Evolutionary conservation across 2,329 filamentous ascomycete genomes (phyloP).

Genomic region (Bisporella sp.): DNA sequence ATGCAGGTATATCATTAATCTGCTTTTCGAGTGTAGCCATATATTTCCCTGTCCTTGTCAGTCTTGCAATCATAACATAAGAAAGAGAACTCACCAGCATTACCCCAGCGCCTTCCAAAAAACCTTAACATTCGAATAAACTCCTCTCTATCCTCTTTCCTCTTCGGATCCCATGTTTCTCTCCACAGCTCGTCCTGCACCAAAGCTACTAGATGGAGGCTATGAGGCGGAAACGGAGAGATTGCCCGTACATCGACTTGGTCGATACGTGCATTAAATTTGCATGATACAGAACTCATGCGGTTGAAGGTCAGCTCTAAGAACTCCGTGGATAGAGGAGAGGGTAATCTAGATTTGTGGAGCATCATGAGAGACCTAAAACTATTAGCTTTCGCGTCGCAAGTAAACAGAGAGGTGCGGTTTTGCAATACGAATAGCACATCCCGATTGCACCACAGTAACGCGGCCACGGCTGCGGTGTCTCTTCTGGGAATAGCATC

Average conservation of each 20-base stretch:
- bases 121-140: slow-evolving; percentile 8
- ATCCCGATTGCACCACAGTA: slow-evolving; percentile 17
- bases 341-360: slow-evolving; percentile 4
- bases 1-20: too few relatives aligned
- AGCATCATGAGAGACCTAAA: slow-evolving; percentile 12
- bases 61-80: not conserved
- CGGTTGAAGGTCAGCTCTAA: slow-evolving; percentile 6
- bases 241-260: slow-evolving; percentile 10
- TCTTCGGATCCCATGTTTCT: slow-evolving; percentile 8
- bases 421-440: slow-evolving; percentile 10
- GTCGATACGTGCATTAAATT: slow-evolving; percentile 7
- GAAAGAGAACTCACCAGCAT: slow-evolving; percentile 6
- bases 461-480: slow-evolving; percentile 13
- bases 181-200: slow-evolving; percentile 7
- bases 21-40: too few relatives aligned
- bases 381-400: not conserved
- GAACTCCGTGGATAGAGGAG: slow-evolving; percentile 5
- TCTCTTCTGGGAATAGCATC: slow-evolving; percentile 14
- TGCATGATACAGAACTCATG: slow-evolving; percentile 2
- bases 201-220: slow-evolving; percentile 3
- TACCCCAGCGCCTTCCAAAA: slow-evolving; percentile 12
- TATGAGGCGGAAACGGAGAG: slow-evolving; percentile 11
- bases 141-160: slow-evolving; percentile 2
- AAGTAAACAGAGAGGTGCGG: not conserved
- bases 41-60: too few relatives aligned